These are phyloP conservation scores for Tritrichomonas musculus DNA, from an alignment of 208 protist species.

Conservation along the genomic window DNA sequence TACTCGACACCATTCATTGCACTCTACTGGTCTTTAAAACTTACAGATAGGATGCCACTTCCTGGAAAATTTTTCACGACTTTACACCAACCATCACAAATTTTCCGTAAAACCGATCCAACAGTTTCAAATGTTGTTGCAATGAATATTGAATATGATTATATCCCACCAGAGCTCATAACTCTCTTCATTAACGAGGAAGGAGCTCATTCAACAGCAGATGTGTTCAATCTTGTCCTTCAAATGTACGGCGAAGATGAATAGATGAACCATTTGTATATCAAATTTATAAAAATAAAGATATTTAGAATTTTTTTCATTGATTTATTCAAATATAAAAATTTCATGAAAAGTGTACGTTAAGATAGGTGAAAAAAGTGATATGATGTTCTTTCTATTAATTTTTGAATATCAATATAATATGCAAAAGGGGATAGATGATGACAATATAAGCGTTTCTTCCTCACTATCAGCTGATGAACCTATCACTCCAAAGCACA, in stretches of 20 bases:
- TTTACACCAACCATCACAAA: not conserved
- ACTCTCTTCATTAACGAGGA: not conserved
- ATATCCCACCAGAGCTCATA: not conserved
- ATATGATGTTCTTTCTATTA: too few species aligned
- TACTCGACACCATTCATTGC: constrained; percentile 7
- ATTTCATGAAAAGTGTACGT: too few species aligned
- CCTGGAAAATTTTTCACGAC: not conserved
- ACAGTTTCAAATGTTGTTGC: not conserved
- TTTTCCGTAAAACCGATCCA: not conserved
- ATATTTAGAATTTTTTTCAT: too few species aligned
- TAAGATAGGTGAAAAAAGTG: too few species aligned
- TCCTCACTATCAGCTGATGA: too few species aligned
- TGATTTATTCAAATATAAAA: too few species aligned
- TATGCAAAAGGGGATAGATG: too few species aligned
- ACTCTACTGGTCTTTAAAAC: not conserved
- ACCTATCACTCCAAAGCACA: too few species aligned
- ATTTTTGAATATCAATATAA: too few species aligned
- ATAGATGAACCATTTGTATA: too few species aligned
- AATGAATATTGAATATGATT: not conserved
- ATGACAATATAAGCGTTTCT: too few species aligned
- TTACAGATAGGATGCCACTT: not conserved
- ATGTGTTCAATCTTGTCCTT: not conserved
- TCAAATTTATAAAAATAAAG: too few species aligned
- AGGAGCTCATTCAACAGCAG: not conserved
- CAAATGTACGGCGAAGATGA: not conserved